phyloP scores from a whole-genome alignment of 257 asterid species.

The Mitragyna speciosa region DNA sequence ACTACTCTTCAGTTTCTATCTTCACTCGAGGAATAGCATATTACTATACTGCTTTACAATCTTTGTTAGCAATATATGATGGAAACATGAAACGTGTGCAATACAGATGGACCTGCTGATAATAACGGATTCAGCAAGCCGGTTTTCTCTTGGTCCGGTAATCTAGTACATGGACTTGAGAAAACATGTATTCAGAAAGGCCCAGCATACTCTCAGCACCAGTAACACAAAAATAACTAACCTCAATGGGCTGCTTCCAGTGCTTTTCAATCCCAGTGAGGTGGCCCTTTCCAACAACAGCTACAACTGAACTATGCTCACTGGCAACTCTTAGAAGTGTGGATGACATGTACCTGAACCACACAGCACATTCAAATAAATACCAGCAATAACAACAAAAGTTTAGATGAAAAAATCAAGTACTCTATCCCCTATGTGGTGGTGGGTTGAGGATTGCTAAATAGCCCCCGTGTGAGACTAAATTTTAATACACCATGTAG shows the following conservation, averaged over 20 bases:
- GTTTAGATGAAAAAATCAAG: background rate
- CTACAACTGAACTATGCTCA: constrained; percentile 83
- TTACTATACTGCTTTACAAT: too few relatives aligned
- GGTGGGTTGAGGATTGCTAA: too few relatives aligned
- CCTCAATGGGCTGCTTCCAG: constrained; percentile 88
- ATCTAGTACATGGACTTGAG: background rate
- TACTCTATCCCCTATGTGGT: background rate
- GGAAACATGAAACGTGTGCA: too few relatives aligned
- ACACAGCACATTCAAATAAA: background rate
- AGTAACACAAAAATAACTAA: constrained; percentile 25
- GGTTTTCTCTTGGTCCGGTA: too few relatives aligned
- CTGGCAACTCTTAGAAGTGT: constrained; percentile 60
- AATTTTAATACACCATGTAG: background rate
- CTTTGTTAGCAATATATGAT: too few relatives aligned
- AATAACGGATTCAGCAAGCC: too few relatives aligned
- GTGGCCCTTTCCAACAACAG: constrained; percentile 95
- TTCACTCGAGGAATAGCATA: too few relatives aligned
- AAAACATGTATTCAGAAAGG: background rate
- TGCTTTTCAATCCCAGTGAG: constrained; percentile 70
- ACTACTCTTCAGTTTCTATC: too few relatives aligned
- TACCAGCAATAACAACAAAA: background rate
- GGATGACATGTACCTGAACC: constrained; percentile 78
- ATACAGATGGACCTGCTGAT: too few relatives aligned
- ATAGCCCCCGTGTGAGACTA: background rate
- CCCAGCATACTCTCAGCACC: background rate